Base-by-base conservation (phyloP, 2,329 filamentous ascomycete species). In the Aspergillus luchuensis region DNA sequence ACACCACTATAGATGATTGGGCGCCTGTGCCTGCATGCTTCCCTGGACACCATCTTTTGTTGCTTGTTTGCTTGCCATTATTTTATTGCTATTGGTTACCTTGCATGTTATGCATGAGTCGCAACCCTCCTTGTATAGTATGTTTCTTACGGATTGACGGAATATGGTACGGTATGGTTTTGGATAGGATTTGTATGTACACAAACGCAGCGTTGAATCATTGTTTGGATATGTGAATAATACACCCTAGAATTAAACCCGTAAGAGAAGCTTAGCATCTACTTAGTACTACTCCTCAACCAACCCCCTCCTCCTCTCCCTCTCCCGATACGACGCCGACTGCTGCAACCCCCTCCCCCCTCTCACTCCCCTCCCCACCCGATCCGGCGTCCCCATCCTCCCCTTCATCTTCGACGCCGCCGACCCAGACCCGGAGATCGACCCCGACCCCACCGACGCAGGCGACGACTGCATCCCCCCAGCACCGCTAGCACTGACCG, bases 221-320 rank as follows among this genome's bases (percentile, higher is more conserved):
- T 33, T 33, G 30, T 33, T 33, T 33, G 30, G 30, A 33, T 33
- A 60, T 54, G 38, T 56, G 49, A 39, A 64, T 33, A 33, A 33
- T 11, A 33, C 8, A 11, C 10, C 10, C 8, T 33, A 33, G 30
- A 33, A 10, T 11, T 11, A 11, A 33, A 4, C 30, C 30, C 30
- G 30, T 33, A 33, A 11, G 10, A 7, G 7, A 33, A 36, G 33
- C 33, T 36, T 36, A 36, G 11, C 11, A 36, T 13, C 33, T 38
- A 65, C 61, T 45, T 64, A 11, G 28, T 30, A 56, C 51, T 63
- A 64, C 6, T 61, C 64, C 30, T 62, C 65, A 58, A 62, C 66
- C 66, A 64, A 68, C 23, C 68, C 51, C 45, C 68, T 63, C 55
- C 67, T 57, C 36, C 65, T 59, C 23, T 68, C 67, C 57, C 66